Conservation (phyloP, 2,329 filamentous ascomycete species). For the Cercospora janseana region DNA sequence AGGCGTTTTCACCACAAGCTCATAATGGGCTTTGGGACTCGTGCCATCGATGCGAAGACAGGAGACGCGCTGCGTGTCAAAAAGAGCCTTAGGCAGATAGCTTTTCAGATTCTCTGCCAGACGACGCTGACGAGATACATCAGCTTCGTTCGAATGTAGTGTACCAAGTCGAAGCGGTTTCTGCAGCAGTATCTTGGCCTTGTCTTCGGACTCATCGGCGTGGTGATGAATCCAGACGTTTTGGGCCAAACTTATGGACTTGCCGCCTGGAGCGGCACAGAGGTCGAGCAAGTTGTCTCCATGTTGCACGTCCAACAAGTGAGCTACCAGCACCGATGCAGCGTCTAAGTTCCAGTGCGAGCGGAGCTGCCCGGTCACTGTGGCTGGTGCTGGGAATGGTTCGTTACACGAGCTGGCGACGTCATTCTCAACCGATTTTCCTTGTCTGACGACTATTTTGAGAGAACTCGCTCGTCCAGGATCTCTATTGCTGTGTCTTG, state of each 20-base stretch:
- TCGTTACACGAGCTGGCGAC: not conserved
- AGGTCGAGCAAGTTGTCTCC: slow-evolving; percentile 43
- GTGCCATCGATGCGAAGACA: slow-evolving; percentile 30
- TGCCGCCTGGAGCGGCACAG: slow-evolving; percentile 43
- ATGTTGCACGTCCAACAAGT: slow-evolving; percentile 38
- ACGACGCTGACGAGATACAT: slow-evolving; percentile 36
- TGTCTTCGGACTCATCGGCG: slow-evolving; percentile 21
- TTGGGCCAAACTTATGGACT: slow-evolving; percentile 39
- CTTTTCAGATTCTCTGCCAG: slow-evolving; percentile 31
- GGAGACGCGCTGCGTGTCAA: slow-evolving; percentile 22
- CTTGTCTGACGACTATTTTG: slow-evolving; percentile 16
- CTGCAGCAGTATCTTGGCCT: slow-evolving; percentile 16
- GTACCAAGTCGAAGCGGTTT: slow-evolving; percentile 26
- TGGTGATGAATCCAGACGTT: slow-evolving; percentile 32
- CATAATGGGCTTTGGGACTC: slow-evolving; percentile 23
- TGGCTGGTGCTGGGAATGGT: slow-evolving; percentile 29
- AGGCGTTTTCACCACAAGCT: slow-evolving; percentile 32
- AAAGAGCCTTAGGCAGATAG: slow-evolving; percentile 29
- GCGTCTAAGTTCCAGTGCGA: slow-evolving; percentile 38
- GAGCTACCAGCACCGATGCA: slow-evolving; percentile 39
- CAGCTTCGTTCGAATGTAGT: slow-evolving; percentile 43
- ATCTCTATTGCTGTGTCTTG: not conserved
- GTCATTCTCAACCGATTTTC: slow-evolving; percentile 6
- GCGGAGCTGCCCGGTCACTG: slow-evolving; percentile 19
- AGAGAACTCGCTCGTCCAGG: not conserved